phyloP scores from a whole-genome alignment of 2,329 filamentous ascomycete species.

The Neonectria sp. region DNA sequence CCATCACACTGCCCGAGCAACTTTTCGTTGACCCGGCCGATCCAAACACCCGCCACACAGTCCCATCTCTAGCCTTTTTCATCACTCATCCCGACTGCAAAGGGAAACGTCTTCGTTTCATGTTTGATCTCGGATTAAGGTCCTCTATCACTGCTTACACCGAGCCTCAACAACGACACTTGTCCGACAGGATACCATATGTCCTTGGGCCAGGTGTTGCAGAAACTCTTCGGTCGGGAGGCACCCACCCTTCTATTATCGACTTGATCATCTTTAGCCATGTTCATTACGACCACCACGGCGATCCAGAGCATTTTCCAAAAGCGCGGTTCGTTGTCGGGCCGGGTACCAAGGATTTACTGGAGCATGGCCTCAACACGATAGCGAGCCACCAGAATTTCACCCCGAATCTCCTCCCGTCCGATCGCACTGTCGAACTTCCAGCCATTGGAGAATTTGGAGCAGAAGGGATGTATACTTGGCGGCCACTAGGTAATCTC shows the following conservation, averaged over 20 bases:
- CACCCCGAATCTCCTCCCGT: background rate
- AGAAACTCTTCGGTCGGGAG: background rate
- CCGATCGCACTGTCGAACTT: background rate
- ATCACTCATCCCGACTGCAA: background rate
- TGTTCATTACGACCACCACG: conserved; percentile 6
- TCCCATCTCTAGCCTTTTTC: background rate
- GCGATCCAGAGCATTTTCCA: conserved; percentile 1
- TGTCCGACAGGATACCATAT: background rate
- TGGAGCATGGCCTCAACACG: background rate
- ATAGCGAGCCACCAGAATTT: background rate
- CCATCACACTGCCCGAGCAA: background rate
- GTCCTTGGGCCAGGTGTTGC: background rate
- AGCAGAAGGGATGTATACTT: background rate
- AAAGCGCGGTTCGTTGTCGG: background rate
- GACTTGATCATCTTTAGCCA: background rate
- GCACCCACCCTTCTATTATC: background rate
- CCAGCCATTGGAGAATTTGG: background rate
- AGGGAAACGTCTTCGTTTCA: background rate
- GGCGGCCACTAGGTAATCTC: background rate
- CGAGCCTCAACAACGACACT: background rate
- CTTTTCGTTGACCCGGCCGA: background rate
- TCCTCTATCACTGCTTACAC: background rate
- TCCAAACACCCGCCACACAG: background rate
- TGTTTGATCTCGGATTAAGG: conserved; percentile 1
- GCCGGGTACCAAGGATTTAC: background rate